Conservation (phyloP, 2,329 filamentous ascomycete genomes). For the Aspergillus hortae region DNA sequence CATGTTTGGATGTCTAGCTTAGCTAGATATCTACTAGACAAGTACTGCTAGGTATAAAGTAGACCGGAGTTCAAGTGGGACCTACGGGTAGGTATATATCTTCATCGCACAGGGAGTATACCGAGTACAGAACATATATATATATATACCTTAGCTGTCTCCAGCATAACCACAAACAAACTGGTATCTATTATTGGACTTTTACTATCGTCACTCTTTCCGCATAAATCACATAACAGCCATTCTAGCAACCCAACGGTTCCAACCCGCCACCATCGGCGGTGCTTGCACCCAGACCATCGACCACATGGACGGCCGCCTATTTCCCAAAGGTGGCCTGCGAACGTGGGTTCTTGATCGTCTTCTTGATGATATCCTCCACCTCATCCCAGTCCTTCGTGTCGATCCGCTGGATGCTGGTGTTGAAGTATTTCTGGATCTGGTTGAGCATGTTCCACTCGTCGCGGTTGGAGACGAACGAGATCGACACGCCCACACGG, state of each 20-base stretch:
- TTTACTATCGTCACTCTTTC: constrained; percentile 29
- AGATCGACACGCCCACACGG: constrained; percentile 92
- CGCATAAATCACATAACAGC: constrained; percentile 15
- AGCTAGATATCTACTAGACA: background rate
- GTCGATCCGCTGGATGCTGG: constrained; percentile 75
- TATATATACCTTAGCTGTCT: too few species aligned
- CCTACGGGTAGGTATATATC: background rate
- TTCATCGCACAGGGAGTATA: background rate
- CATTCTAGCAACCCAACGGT: constrained; percentile 1
- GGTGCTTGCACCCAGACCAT: background rate
- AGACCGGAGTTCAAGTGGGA: background rate
- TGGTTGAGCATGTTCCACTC: constrained; percentile 74
- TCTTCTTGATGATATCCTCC: constrained; percentile 74
- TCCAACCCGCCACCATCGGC: background rate
- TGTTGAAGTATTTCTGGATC: constrained; percentile 78
- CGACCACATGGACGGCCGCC: background rate
- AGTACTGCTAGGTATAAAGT: background rate
- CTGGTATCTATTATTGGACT: constrained; percentile 33
- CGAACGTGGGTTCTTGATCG: constrained; percentile 61
- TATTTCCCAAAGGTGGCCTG: constrained; percentile 33
- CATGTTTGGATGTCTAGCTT: background rate
- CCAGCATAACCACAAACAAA: background rate
- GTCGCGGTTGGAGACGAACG: constrained; percentile 81
- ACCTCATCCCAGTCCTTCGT: constrained; percentile 88
- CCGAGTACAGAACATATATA: too few species aligned